Percentiles rank a stretch among this genome's conserved stretches.
These are phyloP conservation scores for Albophoma yamanashiensis DNA, from an alignment of 2,329 filamentous ascomycete species.

Conservation along the genomic window DNA sequence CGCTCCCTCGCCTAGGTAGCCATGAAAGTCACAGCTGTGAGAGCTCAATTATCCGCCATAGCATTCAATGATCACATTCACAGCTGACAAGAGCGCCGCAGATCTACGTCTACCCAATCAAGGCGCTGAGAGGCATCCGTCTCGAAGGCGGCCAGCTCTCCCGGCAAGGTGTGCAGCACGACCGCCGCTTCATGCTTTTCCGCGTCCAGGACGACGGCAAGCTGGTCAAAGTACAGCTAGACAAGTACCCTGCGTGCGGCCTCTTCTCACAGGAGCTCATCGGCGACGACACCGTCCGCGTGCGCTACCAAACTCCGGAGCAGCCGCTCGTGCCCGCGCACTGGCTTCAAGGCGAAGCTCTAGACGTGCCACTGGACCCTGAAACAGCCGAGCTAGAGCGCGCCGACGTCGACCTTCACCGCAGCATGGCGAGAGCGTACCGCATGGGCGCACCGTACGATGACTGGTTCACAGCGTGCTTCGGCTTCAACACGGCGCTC, in stretches of 20 bases:
- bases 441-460: slow-evolving; percentile 52
- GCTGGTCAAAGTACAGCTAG: slow-evolving; percentile 49
- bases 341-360: slow-evolving; percentile 21
- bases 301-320: slow-evolving; percentile 29
- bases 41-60: not conserved
- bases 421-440: slow-evolving; percentile 46
- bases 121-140: slow-evolving; percentile 53
- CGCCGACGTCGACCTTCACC: slow-evolving; percentile 47
- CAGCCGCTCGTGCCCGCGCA: slow-evolving; percentile 26
- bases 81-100: slow-evolving; percentile 4
- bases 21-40: slow-evolving; percentile 22
- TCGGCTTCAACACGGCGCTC: slow-evolving; percentile 51
- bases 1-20: not conserved
- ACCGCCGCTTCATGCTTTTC: slow-evolving; percentile 62
- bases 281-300: slow-evolving; percentile 25
- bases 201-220: slow-evolving; percentile 31
- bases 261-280: slow-evolving; percentile 53
- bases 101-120: slow-evolving; percentile 65
- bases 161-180: slow-evolving; percentile 51
- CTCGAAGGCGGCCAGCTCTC: slow-evolving; percentile 43
- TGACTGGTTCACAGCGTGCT: slow-evolving; percentile 55
- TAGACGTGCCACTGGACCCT: slow-evolving; percentile 49
- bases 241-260: slow-evolving; percentile 45
- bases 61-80: not conserved
- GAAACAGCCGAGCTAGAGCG: slow-evolving; percentile 30